phyloP scores from a whole-genome alignment of 176 grass and related monocot genomes.

The Lolium multiflorum region DNA sequence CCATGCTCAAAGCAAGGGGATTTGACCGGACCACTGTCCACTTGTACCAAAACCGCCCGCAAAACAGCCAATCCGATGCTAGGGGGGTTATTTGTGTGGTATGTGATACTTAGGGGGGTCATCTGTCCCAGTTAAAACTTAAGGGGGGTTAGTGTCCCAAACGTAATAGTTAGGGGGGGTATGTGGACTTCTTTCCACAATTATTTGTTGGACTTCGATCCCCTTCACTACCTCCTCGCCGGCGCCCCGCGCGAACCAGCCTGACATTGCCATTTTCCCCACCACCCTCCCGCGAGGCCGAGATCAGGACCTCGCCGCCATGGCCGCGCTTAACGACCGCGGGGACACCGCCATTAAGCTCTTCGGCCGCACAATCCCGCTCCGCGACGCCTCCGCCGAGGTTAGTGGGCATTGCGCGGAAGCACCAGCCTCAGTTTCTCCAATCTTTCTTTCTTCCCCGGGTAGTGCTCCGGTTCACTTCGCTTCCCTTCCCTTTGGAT shows the following conservation, averaged over 20 bases:
- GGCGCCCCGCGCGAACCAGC: not conserved
- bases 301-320: slow-evolving; percentile 39
- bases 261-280: not conserved
- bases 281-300: slow-evolving; percentile 14
- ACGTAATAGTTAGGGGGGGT: too few species aligned
- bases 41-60: too few species aligned
- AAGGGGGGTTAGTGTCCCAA: too few species aligned
- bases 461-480: not conserved
- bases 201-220: slow-evolving; percentile 3
- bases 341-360: slow-evolving; percentile 69
- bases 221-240: not conserved
- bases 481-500: slow-evolving; percentile 14
- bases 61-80: too few species aligned
- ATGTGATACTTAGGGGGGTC: too few species aligned
- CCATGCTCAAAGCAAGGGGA: too few species aligned
- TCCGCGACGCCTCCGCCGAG: slow-evolving; percentile 17
- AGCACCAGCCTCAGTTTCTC: not conserved
- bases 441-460: slow-evolving; percentile 18
- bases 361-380: slow-evolving; percentile 62
- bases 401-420: slow-evolving; percentile 16
- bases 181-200: too few species aligned
- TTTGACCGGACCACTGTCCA: too few species aligned
- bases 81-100: too few species aligned
- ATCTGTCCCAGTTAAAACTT: too few species aligned
- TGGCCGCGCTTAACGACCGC: slow-evolving; percentile 43